Evolutionary conservation across 179 eudicot species (phyloP), one percentile per base, ranked within the genome.

Genomic region (Pouteria campechiana): DNA sequence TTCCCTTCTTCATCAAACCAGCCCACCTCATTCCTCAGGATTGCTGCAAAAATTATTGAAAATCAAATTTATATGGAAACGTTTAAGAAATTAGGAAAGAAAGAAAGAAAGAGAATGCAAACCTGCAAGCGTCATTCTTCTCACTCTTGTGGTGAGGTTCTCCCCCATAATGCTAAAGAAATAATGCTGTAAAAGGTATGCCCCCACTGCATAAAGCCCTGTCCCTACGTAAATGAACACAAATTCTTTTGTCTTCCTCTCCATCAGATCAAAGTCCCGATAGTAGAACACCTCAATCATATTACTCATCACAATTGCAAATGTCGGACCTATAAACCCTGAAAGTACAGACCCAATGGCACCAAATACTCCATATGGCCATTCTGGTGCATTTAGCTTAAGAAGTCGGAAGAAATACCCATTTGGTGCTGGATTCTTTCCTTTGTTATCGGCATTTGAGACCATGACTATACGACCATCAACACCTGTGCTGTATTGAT

Each of bases 91-190:
- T n/a, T 6, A 17, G 28, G 34, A 34, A 3, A 5, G 24, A 12
- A 2, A 41, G 4, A 12, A 27, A 7, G 14, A 16, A 25, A 14
- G 16, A 22, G 25, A 23, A 29, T 32, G 27, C 5, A 13, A 18
- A 92, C 99, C 94, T 74, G 96, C 84, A 60, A 92, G 92, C 99
- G 87, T 92, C 99, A 92, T 92, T 57, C 99, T 77, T 60, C 99
- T 64, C 27, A 92, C 99, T 71, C 99, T 63, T 8, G 96, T 92
- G 3, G 99, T 92, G 24, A 92, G 88, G 45, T 92, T 92, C 75
- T 92, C 99, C 7, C 99, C 99, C 99, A 92, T 92, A 39, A 92
- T 92, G 46, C 99, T 87, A 50, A 92, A 92, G 83, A 92, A 92
- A 57, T 92, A 92, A 65, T 92, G 99, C 52, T 92, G 99, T 44